Conservation (phyloP, 2,329 filamentous ascomycete species). For the Mycosphaerella sp. region DNA sequence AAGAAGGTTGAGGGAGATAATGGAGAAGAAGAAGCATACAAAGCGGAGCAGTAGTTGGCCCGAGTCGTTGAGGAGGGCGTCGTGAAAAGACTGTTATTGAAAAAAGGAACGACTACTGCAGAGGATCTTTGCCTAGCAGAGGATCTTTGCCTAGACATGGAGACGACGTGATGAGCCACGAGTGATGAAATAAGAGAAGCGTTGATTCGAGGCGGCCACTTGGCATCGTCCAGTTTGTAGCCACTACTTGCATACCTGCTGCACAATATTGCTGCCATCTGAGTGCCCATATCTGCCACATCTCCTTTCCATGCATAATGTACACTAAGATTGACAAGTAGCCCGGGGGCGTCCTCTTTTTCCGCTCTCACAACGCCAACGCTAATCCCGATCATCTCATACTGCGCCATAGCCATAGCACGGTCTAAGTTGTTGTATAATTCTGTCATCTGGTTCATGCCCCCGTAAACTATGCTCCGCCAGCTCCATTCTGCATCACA, state of each 20-base stretch:
- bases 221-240: neutral
- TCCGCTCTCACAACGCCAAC: constrained; percentile 13
- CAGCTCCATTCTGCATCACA: constrained; percentile 27
- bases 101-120: too few species aligned
- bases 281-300: neutral
- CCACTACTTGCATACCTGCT: neutral
- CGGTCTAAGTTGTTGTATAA: constrained; percentile 12
- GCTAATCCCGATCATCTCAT: constrained; percentile 15
- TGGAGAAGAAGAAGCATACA: constrained; percentile 16
- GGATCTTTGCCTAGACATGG: too few species aligned
- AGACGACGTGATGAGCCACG: neutral
- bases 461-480: constrained; percentile 29
- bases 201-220: neutral
- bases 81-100: neutral
- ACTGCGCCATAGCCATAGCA: constrained; percentile 10
- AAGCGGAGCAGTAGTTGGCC: neutral
- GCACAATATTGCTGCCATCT: constrained; percentile 2
- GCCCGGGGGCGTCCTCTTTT: constrained; percentile 8
- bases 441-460: constrained; percentile 21
- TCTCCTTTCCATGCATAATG: constrained; percentile 6
- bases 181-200: neutral
- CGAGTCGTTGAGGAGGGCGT: neutral
- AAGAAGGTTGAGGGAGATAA: constrained; percentile 21
- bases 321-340: constrained; percentile 16
- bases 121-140: too few species aligned